Conservation (phyloP, 2,329 filamentous ascomycete genomes). For the Cladosporium colombiae region DNA sequence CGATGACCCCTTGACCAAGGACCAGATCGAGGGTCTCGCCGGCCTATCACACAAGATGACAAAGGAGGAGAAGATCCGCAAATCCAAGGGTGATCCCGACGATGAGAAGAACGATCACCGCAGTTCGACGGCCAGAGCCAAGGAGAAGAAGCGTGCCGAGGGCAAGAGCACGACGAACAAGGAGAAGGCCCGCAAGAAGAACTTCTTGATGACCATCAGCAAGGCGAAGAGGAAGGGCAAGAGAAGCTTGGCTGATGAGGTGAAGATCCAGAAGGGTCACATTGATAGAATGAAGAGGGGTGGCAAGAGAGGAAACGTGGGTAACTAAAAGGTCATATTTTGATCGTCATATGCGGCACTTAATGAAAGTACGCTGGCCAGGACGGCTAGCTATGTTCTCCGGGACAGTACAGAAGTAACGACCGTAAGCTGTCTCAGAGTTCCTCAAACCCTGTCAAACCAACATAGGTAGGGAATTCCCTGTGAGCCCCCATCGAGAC, state of each 20-base stretch:
- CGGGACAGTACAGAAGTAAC: background rate
- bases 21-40: conserved; percentile 85
- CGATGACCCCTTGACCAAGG: conserved; percentile 85
- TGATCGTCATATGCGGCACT: background rate
- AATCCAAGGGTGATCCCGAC: conserved; percentile 79
- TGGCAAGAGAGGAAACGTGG: conserved; percentile 73
- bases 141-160: conserved; percentile 81
- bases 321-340: background rate
- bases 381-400: background rate
- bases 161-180: conserved; percentile 97
- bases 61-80: conserved; percentile 83
- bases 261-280: conserved; percentile 77
- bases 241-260: conserved; percentile 84
- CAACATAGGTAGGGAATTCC: background rate
- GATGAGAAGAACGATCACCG: conserved; percentile 69
- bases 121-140: conserved; percentile 78
- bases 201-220: conserved; percentile 95
- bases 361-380: background rate
- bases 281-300: conserved; percentile 81
- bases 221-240: conserved; percentile 97
- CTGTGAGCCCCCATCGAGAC: background rate
- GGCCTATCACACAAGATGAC: conserved; percentile 76
- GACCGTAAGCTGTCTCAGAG: background rate
- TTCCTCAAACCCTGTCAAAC: too few relatives aligned
- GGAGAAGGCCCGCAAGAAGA: conserved; percentile 97